Base-by-base conservation (phyloP, 2,329 filamentous ascomycete species). In the Aspergillaceae sp. region DNA sequence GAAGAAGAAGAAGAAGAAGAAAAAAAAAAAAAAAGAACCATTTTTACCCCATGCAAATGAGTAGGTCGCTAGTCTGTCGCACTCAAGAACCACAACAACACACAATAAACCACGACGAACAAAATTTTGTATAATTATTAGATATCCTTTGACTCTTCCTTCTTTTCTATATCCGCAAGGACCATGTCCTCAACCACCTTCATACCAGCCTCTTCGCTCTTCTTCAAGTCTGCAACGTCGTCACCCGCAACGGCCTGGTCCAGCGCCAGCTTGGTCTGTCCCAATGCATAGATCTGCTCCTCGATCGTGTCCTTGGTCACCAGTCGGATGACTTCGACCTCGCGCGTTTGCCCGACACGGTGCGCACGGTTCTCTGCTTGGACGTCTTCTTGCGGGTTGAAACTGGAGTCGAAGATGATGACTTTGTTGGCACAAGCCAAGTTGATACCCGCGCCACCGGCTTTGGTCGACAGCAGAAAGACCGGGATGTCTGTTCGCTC, bases 351-450 rank as follows among this genome's bases (percentile, higher is more conserved):
- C 0, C 92, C 92, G 6, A 98, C 87, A 9, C 92, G 84, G 68
- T 98, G 92, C 0, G 92, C 92, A 11, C 92, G 83, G 65, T 98
- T 97, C 73, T 97, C 92, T 0, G 92, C 92, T 65, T 98, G 92
- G n/a, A 95, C 83, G 62, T 98, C 92, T 56, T 97, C 91, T 63
- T 98, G 92, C 0, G 92, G 92, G 57, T 98, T 98, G 71, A 96
- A 95, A n/a, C 84, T 87, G 52, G 86, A 86, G 67, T 98, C 92
- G 64, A 97, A 96, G 59, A 98, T 92, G 67, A 98, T 81, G 56
- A 98, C 91, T 69, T 96, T 97, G 73, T 97, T 97, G 4, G 92
- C 92, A 33, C 86, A 87, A 5, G 91, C 92, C 45, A 98, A 71
- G 66, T 98, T 98, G 71, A 98, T 94, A 36, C 92, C 92, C 0